Evolutionary conservation across 257 asterid genomes (phyloP).

Genomic region (Petrea volubilis): DNA sequence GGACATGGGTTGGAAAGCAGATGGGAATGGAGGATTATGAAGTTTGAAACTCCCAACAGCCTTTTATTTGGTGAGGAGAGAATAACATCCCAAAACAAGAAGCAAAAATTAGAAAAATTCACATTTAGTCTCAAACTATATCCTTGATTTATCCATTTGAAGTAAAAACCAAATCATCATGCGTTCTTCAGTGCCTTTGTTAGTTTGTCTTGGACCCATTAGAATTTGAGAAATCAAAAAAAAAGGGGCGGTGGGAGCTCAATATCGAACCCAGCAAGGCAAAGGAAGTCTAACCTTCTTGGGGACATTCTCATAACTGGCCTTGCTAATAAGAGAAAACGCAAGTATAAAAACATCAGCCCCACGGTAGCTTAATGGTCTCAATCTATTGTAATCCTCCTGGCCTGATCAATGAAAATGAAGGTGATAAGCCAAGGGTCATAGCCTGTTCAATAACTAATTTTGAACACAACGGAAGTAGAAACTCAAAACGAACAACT

Average conservation of each 20-base stretch:
- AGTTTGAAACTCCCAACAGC: background rate
- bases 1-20: background rate
- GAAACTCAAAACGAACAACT: background rate
- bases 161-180: background rate
- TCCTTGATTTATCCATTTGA: background rate
- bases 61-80: background rate
- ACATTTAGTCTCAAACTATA: background rate
- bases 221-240: background rate
- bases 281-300: slow-evolving; percentile 53
- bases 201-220: background rate
- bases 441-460: slow-evolving; percentile 21
- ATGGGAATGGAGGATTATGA: background rate
- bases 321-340: slow-evolving; percentile 89
- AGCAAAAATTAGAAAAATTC: background rate
- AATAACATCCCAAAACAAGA: background rate
- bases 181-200: background rate
- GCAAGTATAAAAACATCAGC: slow-evolving; percentile 94
- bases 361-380: slow-evolving; percentile 93
- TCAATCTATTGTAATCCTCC: slow-evolving; percentile 83
- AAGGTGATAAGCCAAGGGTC: background rate
- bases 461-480: background rate
- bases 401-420: slow-evolving; percentile 55
- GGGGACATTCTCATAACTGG: slow-evolving; percentile 80
- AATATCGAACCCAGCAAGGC: background rate
- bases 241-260: background rate